Conservation (phyloP, 1,284 basidiomycete genomes). For the Cryptococcus jaspeensis region DNA sequence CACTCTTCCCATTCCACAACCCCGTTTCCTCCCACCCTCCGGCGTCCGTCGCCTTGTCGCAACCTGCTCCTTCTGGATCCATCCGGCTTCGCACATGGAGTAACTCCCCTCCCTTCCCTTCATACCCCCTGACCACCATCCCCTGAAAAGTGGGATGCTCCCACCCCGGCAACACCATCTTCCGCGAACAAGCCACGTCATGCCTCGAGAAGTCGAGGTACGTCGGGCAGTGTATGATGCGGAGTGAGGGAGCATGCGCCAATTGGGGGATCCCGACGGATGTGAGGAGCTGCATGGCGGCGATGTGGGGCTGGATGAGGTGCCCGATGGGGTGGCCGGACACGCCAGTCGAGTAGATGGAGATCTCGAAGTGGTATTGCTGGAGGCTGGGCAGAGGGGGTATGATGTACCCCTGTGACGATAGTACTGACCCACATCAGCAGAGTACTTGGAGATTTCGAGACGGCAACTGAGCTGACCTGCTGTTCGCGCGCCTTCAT, state of each 20-base stretch:
- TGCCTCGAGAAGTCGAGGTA: neutral
- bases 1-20: too few species aligned
- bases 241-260: neutral
- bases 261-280: neutral
- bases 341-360: neutral
- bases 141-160: conserved; percentile 2
- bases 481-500: neutral
- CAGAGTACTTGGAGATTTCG: neutral
- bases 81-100: conserved; percentile 2
- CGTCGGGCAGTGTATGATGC: neutral
- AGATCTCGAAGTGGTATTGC: conserved; percentile 10
- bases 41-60: too few species aligned
- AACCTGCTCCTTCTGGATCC: neutral
- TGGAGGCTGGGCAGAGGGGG: conserved; percentile 8
- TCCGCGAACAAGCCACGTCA: neutral
- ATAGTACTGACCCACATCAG: neutral
- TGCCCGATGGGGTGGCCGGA: neutral
- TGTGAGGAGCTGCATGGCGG: neutral
- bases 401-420: conserved; percentile 2
- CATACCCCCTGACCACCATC: neutral
- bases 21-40: too few species aligned
- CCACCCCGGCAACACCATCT: neutral
- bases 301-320: neutral
- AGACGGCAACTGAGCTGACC: too few species aligned
- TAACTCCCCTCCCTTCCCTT: neutral